Conservation (phyloP, 2,329 filamentous ascomycete species). For the Ceratocystis albifundus region DNA sequence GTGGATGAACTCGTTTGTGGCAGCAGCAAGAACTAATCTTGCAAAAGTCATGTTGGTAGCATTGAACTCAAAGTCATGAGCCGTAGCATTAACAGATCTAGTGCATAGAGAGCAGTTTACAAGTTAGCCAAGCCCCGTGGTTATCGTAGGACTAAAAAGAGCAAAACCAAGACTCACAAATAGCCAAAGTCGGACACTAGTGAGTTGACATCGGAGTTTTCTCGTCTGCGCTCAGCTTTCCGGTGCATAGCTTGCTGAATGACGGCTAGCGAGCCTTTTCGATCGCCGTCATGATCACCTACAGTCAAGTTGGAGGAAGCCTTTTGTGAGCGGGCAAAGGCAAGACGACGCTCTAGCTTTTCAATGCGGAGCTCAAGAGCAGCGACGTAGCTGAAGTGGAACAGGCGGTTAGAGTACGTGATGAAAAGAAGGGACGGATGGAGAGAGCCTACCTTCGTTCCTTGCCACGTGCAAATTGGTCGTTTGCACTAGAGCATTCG, state of each 20-base stretch:
- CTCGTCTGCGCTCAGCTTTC: constrained; percentile 52
- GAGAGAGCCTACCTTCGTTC: constrained; percentile 59
- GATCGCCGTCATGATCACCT: constrained; percentile 35
- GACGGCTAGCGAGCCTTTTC: constrained; percentile 51
- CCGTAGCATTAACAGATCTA: constrained; percentile 87
- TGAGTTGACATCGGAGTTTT: constrained; percentile 80
- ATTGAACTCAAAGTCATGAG: constrained; percentile 83
- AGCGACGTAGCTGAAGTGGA: constrained; percentile 63
- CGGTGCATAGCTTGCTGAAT: constrained; percentile 53
- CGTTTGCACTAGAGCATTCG: constrained; percentile 87
- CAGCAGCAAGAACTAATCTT: constrained; percentile 72
- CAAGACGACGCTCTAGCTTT: constrained; percentile 68
- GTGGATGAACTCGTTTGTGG: constrained; percentile 61
- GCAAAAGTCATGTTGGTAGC: constrained; percentile 86
- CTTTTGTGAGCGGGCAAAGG: constrained; percentile 58
- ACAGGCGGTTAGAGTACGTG: constrained; percentile 10
- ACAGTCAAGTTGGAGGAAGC: constrained; percentile 50
- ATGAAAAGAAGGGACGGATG: neutral
- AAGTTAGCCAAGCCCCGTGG: neutral
- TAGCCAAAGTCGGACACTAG: constrained; percentile 90
- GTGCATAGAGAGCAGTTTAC: neutral
- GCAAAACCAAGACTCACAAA: constrained; percentile 45
- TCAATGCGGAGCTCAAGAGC: constrained; percentile 88
- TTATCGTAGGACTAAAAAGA: neutral
- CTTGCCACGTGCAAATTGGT: constrained; percentile 91